Evolutionary conservation across 495 filamentous ascomycete species (phyloP), one percentile per base, ranked within the genome.

Genomic region (Lasiosphaeria miniovina): DNA sequence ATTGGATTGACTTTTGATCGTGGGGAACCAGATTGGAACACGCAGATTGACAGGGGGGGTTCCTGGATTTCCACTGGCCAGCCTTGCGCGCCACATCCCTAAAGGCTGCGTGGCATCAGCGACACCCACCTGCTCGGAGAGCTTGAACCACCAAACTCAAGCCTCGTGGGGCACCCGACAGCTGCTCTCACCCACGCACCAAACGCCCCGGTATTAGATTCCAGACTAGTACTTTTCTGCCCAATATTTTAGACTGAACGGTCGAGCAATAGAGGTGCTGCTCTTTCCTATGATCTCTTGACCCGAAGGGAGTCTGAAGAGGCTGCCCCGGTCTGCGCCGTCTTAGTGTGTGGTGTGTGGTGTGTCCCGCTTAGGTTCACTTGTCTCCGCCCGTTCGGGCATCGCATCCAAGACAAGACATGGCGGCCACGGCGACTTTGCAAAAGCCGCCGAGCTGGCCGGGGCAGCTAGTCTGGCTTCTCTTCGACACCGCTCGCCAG

Each of bases 21-120:
- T 24, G 24, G 24, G 24, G 24, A 24, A 24, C 24, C 24, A 24
- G 24, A 24, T 1, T 24, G 24, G 24, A 24, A 24, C 24, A 24
- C 24, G 24, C 24, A 24, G 24, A 24, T 24, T 24, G 24, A 24
- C 24, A 24, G 24, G 24, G 24, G 24, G 24, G 24, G 24, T 8
- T 4, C 33, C 31, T 49, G 6, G 12, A 8, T 6, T 56, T 11
- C 61, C 46, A 71, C 66, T 71, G 15, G 69, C 60, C 56, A 68
- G 69, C 69, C 69, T 70, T 61, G 69, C 46, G 36, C 49, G 65
- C 67, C 65, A 68, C 61, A 35, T 31, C 58, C 41, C 32, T 34
- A 52, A 35, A 35, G 54, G 45, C 58, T 52, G 34, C 60, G 62
- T 65, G 67, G 62, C 62, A 64, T 67, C 59, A 52, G 55, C 56